Evolutionary conservation across 2,329 filamentous ascomycete genomes (phyloP).

Genomic region (Cercospora sojina): DNA sequence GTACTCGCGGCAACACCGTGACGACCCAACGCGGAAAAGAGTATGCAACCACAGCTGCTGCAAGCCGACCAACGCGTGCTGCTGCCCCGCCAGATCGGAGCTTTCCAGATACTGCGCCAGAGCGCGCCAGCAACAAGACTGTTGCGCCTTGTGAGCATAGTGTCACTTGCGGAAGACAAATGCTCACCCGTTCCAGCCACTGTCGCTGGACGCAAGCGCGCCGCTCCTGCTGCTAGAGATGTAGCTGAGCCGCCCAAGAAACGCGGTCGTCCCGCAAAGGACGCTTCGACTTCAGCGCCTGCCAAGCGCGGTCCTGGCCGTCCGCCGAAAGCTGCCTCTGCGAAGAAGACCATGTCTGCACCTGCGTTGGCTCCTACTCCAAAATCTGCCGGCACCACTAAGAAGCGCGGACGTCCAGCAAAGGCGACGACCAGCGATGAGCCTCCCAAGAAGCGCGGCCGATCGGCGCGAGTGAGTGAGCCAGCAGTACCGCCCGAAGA

Average conservation of each 20-base stretch:
- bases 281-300: neutral
- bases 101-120: constrained; percentile 9
- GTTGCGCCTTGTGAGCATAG: neutral
- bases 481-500: constrained; percentile 9
- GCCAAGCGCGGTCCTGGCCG: constrained; percentile 9
- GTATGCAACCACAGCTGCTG: constrained; percentile 33
- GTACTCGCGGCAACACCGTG: constrained; percentile 17
- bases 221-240: constrained; percentile 9
- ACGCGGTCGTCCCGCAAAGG: constrained; percentile 30
- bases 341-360: neutral
- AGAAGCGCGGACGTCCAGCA: constrained; percentile 27
- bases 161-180: neutral
- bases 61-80: constrained; percentile 27
- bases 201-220: neutral
- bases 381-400: constrained; percentile 15
- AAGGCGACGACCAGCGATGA: constrained; percentile 10
- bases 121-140: constrained; percentile 7
- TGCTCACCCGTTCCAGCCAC: neutral
- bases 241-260: constrained; percentile 32
- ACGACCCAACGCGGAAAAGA: constrained; percentile 30
- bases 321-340: constrained; percentile 6
- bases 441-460: constrained; percentile 32
- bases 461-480: constrained; percentile 22
- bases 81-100: constrained; percentile 12
- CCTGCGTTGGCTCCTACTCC: constrained; percentile 10